Percentiles rank a stretch among this genome's conserved stretches.
These are phyloP conservation scores for Solioccasus polychromus DNA, from an alignment of 768 basidiomycete genomes.

Conservation along the genomic window DNA sequence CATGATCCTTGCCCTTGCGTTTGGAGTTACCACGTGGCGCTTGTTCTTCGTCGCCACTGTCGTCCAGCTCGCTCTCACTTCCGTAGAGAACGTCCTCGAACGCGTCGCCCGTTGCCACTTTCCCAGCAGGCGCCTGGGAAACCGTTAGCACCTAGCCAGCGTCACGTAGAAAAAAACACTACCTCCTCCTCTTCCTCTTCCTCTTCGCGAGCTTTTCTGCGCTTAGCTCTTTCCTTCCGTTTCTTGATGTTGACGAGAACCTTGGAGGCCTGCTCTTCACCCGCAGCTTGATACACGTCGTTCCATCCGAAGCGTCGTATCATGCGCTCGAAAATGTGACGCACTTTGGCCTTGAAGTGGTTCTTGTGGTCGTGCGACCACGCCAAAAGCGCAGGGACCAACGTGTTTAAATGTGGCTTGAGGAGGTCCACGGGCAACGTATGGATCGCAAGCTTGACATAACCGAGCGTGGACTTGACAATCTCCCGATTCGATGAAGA, in stretches of 20 bases:
- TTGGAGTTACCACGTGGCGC: conserved; percentile 33
- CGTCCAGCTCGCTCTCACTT: conserved; percentile 87
- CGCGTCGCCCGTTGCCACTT: conserved; percentile 71
- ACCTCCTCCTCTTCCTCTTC: conserved; percentile 60
- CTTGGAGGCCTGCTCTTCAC: conserved; percentile 80
- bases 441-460: conserved; percentile 90
- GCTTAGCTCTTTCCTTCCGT: conserved; percentile 89
- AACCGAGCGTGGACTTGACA: conserved; percentile 94
- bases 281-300: conserved; percentile 69
- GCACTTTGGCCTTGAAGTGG: conserved; percentile 95
- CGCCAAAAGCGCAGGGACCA: conserved; percentile 81
- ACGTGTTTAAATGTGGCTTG: conserved; percentile 67
- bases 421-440: conserved; percentile 71
- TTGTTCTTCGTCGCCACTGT: conserved; percentile 59
- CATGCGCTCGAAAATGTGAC: conserved; percentile 96
- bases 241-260: conserved; percentile 94
- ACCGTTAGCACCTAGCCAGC: conserved; percentile 7
- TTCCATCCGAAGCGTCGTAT: conserved; percentile 88
- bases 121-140: conserved; percentile 41
- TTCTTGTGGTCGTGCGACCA: conserved; percentile 99
- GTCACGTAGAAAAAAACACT: neutral
- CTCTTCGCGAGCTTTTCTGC: conserved; percentile 66
- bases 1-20: conserved; percentile 37
- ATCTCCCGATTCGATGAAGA: conserved; percentile 96
- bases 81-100: conserved; percentile 98